These are phyloP conservation scores for Leccinum fibrillosum DNA, from an alignment of 768 basidiomycete species.

Conservation along the genomic window DNA sequence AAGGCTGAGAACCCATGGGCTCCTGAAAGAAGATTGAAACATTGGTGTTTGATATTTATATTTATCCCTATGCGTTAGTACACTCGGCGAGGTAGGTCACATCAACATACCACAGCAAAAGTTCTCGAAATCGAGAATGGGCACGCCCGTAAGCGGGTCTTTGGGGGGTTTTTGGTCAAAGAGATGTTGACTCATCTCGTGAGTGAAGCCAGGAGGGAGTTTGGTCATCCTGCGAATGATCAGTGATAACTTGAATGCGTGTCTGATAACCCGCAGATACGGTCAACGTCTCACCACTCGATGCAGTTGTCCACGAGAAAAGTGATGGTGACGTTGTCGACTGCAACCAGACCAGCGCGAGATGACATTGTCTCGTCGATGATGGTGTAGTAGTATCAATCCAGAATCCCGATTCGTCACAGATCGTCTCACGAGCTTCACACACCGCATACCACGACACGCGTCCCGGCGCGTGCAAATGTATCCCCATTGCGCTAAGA, in stretches of 20 bases:
- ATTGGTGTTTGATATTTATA: background rate
- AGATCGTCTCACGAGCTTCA: background rate
- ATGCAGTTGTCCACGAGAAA: constrained; percentile 77
- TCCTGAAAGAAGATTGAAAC: constrained; percentile 36
- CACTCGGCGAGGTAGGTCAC: background rate
- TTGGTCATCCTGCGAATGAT: constrained; percentile 61
- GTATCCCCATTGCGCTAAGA: background rate
- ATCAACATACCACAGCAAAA: constrained; percentile 58
- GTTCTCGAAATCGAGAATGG: constrained; percentile 67
- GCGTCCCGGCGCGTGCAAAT: constrained; percentile 6
- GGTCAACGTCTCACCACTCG: constrained; percentile 59
- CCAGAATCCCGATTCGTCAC: background rate
- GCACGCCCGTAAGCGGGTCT: constrained; percentile 50
- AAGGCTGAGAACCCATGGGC: constrained; percentile 85
- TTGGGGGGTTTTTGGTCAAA: constrained; percentile 41
- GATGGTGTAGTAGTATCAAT: background rate
- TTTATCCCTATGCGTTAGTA: background rate
- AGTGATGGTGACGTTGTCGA: constrained; percentile 46
- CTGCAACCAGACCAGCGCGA: constrained; percentile 21
- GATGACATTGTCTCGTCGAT: constrained; percentile 1
- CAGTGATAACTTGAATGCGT: background rate
- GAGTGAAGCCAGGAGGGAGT: constrained; percentile 73
- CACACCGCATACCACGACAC: background rate
- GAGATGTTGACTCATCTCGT: constrained; percentile 67
- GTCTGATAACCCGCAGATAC: background rate